These are phyloP conservation scores for Fusarium tjaetaba DNA, from an alignment of 2,329 filamentous ascomycete species.

Conservation along the genomic window DNA sequence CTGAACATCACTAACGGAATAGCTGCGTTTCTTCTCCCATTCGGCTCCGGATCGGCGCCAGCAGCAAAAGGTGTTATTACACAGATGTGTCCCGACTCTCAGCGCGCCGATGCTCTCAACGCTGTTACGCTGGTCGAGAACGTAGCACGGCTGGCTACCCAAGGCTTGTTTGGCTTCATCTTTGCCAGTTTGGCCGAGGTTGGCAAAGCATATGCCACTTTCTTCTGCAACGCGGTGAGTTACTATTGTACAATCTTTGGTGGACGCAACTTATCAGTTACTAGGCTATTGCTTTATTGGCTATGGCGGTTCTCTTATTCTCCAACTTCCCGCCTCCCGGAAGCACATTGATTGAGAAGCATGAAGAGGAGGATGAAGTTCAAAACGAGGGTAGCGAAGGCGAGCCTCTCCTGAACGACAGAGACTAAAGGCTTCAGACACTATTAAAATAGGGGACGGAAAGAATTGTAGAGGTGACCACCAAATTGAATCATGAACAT, in stretches of 20 bases:
- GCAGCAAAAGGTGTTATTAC: conserved; percentile 79
- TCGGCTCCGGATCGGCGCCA: conserved; percentile 74
- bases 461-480: accelerated
- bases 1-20: accelerated
- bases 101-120: conserved; percentile 73
- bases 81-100: conserved; percentile 71
- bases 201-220: conserved; percentile 70
- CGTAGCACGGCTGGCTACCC: conserved; percentile 70
- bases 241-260: too few relatives aligned
- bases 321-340: conserved; percentile 55
- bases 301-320: conserved; percentile 52
- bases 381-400: neutral
- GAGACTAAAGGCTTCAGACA: neutral
- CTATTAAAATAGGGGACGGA: accelerated
- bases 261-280: conserved; percentile 10
- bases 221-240: conserved; percentile 72
- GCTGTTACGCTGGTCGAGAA: conserved; percentile 78
- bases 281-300: conserved; percentile 62
- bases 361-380: conserved; percentile 4
- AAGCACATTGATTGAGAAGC: conserved; percentile 48
- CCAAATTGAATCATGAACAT: neutral
- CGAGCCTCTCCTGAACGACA: neutral
- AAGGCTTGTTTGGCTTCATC: conserved; percentile 72
- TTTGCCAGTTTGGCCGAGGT: conserved; percentile 71
- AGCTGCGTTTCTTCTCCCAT: conserved; percentile 71